Conservation (phyloP, 352 stramenopile species). For the Phytophthora colocasiae region DNA sequence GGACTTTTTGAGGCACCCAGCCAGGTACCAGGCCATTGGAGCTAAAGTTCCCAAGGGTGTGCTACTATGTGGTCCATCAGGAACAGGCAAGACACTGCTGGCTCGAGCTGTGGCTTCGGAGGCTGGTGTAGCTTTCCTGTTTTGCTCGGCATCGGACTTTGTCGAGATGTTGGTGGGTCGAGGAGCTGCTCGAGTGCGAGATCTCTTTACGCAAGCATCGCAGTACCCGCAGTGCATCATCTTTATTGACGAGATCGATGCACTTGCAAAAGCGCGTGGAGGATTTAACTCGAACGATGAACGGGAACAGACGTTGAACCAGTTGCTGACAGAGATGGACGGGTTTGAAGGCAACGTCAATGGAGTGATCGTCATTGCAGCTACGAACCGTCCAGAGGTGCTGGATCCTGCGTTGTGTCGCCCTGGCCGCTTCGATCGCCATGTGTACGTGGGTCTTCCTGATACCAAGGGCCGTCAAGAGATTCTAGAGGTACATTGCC, state of each 20-base stretch:
- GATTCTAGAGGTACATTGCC: slow-evolving; percentile 77
- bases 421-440: slow-evolving; percentile 96
- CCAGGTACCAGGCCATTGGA: slow-evolving; percentile 93
- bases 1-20: slow-evolving; percentile 94
- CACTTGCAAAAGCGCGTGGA: slow-evolving; percentile 88
- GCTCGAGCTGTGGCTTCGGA: slow-evolving; percentile 93
- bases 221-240: slow-evolving; percentile 97
- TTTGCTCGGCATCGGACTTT: slow-evolving; percentile 97
- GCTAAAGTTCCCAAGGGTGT: slow-evolving; percentile 94
- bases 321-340: slow-evolving; percentile 91
- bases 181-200: slow-evolving; percentile 92
- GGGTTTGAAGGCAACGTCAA: slow-evolving; percentile 92
- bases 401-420: slow-evolving; percentile 96
- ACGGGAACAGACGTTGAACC: slow-evolving; percentile 96
- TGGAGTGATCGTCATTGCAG: slow-evolving; percentile 96
- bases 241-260: slow-evolving; percentile 98
- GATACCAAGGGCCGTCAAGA: slow-evolving; percentile 91
- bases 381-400: slow-evolving; percentile 96
- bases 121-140: slow-evolving; percentile 95
- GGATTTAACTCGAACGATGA: slow-evolving; percentile 95
- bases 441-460: slow-evolving; percentile 95
- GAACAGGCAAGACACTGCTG: slow-evolving; percentile 96
- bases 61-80: slow-evolving; percentile 94
- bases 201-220: slow-evolving; percentile 94
- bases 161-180: slow-evolving; percentile 97